Evolutionary conservation across 805 yeast genomes (phyloP), one percentile per base, ranked within the genome.

Genomic region (Pichia thaimueangensis): DNA sequence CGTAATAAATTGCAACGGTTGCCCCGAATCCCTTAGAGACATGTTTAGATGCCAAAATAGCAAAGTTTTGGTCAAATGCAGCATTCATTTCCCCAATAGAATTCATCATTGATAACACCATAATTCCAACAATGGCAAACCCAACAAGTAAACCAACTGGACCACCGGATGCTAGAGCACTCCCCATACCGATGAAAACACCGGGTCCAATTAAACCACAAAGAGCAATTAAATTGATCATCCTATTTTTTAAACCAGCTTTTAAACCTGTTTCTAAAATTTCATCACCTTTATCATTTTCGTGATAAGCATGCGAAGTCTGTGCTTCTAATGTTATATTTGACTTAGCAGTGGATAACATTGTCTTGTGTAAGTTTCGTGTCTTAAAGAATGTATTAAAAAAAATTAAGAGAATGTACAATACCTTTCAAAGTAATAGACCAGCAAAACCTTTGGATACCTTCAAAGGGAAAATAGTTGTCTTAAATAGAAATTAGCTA

Each of bases 181-280:
- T 54, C 6, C 78, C 78, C 41, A 78, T 58, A 30, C 64, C 64
- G 21, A 77, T 68, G 38, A 75, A 62, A 22, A 70, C 70, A 47
- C 82, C 82, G 1, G 82, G 82, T 0, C 82, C 82, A 42, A 77
- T 72, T 39, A 77, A 69, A 31, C 82, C 81, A 21, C 80, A 49
- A 2, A 51, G 21, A 8, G 54, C 53, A 31, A 51, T 51, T 32
- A 51, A 30, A 28, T 51, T 51, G 23, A 51, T 47, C 51, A 47
- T 47, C 45, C 54, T 47, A 29, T 51, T 51, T 33, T 51, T 46
- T 16, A 51, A 35, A 25, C 55, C 55, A 3, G 54, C 54, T 31
- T 51, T 43, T 16, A 48, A 42, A 16, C 55, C 55, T 25, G 28
- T 31, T 3, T 50, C 39, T 15, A 44, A 17, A 22, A 51, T 39